A percentile compares a stretch with the other conserved stretches of the same genome.
Conservation (phyloP, 1,284 basidiomycete genomes). For the Abortiporus biennis region DNA sequence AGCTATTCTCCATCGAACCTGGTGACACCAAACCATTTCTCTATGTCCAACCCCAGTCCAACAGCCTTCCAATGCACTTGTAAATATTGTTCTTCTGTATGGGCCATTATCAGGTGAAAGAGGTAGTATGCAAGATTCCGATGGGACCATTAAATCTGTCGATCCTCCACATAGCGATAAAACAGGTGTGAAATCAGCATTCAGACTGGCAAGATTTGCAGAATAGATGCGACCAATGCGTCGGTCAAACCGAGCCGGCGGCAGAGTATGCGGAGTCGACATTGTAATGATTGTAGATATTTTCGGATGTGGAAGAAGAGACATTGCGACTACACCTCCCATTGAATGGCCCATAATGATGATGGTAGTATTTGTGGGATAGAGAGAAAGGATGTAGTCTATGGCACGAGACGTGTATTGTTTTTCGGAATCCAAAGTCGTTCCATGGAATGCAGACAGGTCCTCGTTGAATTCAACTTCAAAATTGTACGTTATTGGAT, state of each 20-base stretch:
- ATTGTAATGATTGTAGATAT: conserved; percentile 88
- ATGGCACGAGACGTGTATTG: conserved; percentile 73
- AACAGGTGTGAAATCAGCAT: conserved; percentile 51
- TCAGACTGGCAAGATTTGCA: conserved; percentile 30
- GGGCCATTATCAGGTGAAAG: conserved; percentile 15
- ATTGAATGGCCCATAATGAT: conserved; percentile 93
- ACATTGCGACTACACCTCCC: conserved; percentile 92
- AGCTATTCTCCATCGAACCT: conserved; percentile 87
- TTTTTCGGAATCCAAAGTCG: conserved; percentile 82
- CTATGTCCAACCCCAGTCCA: conserved; percentile 97
- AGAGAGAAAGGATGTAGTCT: conserved; percentile 72
- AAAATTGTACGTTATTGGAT: too few species aligned
- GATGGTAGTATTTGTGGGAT: conserved; percentile 59
- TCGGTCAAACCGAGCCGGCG: conserved; percentile 84
- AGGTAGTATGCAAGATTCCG: conserved; percentile 81
- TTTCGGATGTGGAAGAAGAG: conserved; percentile 54
- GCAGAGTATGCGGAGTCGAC: conserved; percentile 87
- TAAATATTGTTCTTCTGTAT: conserved; percentile 76
- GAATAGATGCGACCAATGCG: conserved; percentile 75
- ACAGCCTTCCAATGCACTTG: conserved; percentile 80
- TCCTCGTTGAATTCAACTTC: conserved; percentile 97
- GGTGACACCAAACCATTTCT: conserved; percentile 99
- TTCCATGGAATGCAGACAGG: conserved; percentile 91
- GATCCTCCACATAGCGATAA: conserved; percentile 90
- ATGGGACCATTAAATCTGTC: conserved; percentile 89